Conservation (phyloP, 305 asterid genomes). For the Fraxinus ornus region DNA sequence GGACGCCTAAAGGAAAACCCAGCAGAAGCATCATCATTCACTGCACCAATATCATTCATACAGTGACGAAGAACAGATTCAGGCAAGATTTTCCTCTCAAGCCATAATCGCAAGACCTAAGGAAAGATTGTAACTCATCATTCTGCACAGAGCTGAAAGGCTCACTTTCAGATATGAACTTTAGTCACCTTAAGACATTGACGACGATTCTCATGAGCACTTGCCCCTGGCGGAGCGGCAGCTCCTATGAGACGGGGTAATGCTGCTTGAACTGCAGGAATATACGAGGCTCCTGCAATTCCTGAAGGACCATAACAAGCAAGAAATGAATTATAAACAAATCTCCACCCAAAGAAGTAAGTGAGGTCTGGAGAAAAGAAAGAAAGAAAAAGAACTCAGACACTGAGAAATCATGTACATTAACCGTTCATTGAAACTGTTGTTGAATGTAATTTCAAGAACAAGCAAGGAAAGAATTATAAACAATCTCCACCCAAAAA, state of each 20-base stretch:
- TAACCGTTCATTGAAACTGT: neutral
- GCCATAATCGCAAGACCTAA: constrained; percentile 90
- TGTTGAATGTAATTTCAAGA: neutral
- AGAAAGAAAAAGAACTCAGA: neutral
- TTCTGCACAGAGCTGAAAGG: constrained; percentile 17
- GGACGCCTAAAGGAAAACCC: constrained; percentile 72
- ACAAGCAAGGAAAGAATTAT: neutral
- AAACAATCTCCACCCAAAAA: neutral
- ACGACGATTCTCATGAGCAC: constrained; percentile 55
- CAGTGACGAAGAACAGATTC: constrained; percentile 66
- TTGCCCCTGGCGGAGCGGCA: constrained; percentile 53
- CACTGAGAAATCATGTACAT: neutral
- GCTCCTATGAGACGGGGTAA: constrained; percentile 47
- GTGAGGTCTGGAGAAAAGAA: neutral
- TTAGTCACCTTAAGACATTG: constrained; percentile 52
- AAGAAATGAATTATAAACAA: neutral
- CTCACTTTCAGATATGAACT: constrained; percentile 11
- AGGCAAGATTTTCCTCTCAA: constrained; percentile 83
- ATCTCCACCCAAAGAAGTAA: neutral
- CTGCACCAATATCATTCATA: constrained; percentile 61
- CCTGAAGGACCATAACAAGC: constrained; percentile 32
- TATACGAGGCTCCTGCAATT: constrained; percentile 50
- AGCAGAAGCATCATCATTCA: constrained; percentile 59
- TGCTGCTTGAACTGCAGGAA: constrained; percentile 53
- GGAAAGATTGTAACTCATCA: constrained; percentile 28